Conservation (phyloP, 345 rosid genomes). For the Eucalyptus tenuipes region DNA sequence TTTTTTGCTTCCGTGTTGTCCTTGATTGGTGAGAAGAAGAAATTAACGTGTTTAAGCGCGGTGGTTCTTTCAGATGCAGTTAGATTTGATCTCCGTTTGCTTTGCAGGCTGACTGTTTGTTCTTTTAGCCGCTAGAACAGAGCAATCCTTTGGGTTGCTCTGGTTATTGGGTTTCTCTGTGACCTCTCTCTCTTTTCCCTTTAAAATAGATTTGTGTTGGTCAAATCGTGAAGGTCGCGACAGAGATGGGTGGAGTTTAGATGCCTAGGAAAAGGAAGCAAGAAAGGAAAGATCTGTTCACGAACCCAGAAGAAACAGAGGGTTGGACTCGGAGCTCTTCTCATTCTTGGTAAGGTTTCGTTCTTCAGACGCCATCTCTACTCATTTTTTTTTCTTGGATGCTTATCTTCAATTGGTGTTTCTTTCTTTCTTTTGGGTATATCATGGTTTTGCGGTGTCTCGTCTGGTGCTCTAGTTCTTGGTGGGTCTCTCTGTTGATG, state of each 20-base stretch:
- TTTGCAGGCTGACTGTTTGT: neutral
- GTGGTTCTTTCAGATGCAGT: neutral
- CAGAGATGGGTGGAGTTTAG: neutral
- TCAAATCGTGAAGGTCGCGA: neutral
- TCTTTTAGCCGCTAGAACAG: neutral
- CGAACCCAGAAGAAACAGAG: neutral
- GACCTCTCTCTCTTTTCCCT: neutral
- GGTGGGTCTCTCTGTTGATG: neutral
- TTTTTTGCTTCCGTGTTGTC: neutral
- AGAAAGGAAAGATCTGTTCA: neutral
- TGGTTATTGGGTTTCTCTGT: neutral
- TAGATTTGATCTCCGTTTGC: neutral
- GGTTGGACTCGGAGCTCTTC: neutral
- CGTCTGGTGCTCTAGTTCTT: neutral
- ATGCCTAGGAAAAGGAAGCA: neutral
- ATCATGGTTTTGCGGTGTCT: neutral
- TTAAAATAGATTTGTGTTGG: neutral
- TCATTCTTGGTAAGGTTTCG: neutral
- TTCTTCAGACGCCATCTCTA: neutral
- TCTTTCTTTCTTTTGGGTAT: neutral
- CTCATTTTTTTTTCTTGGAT: neutral
- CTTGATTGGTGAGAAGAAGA: neutral
- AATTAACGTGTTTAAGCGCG: neutral
- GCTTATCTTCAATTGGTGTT: neutral
- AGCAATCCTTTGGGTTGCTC: neutral